These are phyloP conservation scores for Coemansia aciculifera DNA, from an alignment of 192 early-diverging fungal genomes.

Conservation along the genomic window DNA sequence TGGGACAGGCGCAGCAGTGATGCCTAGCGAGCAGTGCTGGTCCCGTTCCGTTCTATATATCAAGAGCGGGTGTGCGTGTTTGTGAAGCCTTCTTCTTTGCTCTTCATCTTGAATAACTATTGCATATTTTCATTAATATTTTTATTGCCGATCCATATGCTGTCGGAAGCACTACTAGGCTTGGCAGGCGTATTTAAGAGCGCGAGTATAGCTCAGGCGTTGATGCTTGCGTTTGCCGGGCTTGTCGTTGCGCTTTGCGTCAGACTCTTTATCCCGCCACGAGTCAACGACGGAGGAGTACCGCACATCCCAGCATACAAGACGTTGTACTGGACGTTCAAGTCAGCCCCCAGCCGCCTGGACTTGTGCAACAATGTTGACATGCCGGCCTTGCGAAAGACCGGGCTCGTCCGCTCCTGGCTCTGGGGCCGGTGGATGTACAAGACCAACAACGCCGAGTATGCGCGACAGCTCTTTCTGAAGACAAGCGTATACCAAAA, in stretches of 20 bases:
- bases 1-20: no score
- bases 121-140: neutral
- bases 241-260: constrained; percentile 1
- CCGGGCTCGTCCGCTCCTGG: constrained; percentile 41
- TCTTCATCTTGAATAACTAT: constrained; percentile 5
- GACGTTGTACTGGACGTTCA: constrained; percentile 52
- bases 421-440: constrained; percentile 56
- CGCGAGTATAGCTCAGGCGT: neutral
- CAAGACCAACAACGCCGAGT: constrained; percentile 53
- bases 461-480: constrained; percentile 47
- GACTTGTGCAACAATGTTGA: constrained; percentile 44
- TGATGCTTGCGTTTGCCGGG: constrained; percentile 10
- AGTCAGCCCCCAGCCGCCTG: constrained; percentile 32
- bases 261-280: constrained; percentile 43
- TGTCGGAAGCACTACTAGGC: constrained; percentile 1
- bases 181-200: neutral
- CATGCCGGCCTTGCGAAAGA: constrained; percentile 27
- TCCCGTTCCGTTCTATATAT: neutral
- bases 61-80: neutral
- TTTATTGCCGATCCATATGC: neutral
- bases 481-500: constrained; percentile 47
- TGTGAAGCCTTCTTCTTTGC: neutral
- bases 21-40: neutral
- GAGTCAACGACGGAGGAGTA: constrained; percentile 46
- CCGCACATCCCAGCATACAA: constrained; percentile 42